Percentiles rank a stretch among this genome's conserved stretches.
Conservation (phyloP, 2,329 filamentous ascomycete genomes). For the Phialocephala subalpina region DNA sequence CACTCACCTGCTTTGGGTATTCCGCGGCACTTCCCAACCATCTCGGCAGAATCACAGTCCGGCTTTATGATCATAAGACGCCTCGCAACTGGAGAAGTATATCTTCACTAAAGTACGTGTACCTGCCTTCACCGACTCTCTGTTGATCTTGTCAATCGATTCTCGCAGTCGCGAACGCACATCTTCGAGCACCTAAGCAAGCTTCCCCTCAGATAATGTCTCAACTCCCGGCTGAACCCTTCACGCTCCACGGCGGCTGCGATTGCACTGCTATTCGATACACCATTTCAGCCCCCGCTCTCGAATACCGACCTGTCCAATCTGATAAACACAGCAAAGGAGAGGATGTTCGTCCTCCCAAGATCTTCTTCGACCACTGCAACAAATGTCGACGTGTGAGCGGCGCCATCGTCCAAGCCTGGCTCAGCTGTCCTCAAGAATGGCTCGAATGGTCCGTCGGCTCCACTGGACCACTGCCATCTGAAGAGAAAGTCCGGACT, state of each 20-base stretch:
- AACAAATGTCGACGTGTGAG: constrained; percentile 36
- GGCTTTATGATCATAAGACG: neutral
- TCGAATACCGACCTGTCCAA: constrained; percentile 23
- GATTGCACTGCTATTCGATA: constrained; percentile 41
- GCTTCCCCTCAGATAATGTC: neutral
- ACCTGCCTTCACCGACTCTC: neutral
- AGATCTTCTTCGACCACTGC: constrained; percentile 40
- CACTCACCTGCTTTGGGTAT: constrained; percentile 1
- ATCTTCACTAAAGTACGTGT: neutral
- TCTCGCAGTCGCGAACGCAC: neutral
- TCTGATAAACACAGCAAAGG: constrained; percentile 19
- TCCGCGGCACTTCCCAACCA: neutral
- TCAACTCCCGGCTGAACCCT: constrained; percentile 16
- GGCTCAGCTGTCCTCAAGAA: constrained; percentile 37
- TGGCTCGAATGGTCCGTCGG: constrained; percentile 34
- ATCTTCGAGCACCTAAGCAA: neutral
- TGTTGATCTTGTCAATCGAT: neutral
- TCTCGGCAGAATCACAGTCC: neutral
- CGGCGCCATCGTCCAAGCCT: constrained; percentile 36
- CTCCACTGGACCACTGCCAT: constrained; percentile 8
- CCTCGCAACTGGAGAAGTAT: neutral
- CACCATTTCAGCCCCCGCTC: constrained; percentile 35
- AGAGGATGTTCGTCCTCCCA: constrained; percentile 27
- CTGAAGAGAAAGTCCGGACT: constrained; percentile 9
- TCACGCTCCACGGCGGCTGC: constrained; percentile 40